phyloP scores from a whole-genome alignment of 441 rosid species.

The Codiaeum variegatum region DNA sequence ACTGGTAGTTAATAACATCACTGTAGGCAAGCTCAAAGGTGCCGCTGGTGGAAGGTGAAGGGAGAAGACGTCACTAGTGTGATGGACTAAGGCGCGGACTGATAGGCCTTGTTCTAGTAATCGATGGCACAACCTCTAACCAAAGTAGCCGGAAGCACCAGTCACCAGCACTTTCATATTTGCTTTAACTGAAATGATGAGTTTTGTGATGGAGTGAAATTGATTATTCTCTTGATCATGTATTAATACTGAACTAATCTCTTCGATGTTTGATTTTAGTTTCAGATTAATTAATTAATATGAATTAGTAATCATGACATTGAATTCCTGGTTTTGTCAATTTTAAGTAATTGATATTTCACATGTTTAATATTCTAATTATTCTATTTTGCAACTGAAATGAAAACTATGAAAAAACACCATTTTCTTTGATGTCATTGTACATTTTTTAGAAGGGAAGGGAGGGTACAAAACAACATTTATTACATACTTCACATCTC shows the following conservation, averaged over 20 bases:
- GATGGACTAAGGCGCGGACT: constrained; percentile 80
- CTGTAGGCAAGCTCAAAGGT: constrained; percentile 63
- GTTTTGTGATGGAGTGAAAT: too few species aligned
- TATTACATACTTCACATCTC: constrained; percentile 12
- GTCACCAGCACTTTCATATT: constrained; percentile 65
- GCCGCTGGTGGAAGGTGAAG: constrained; percentile 28
- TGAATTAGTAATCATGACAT: too few species aligned
- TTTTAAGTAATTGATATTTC: too few species aligned
- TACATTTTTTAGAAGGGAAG: constrained; percentile 9
- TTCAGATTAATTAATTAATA: too few species aligned
- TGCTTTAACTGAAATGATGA: not conserved
- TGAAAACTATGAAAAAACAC: too few species aligned
- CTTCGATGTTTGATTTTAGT: too few species aligned
- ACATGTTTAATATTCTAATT: too few species aligned
- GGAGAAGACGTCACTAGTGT: constrained; percentile 75
- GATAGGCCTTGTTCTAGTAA: constrained; percentile 56
- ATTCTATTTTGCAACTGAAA: too few species aligned
- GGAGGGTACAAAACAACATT: constrained; percentile 8
- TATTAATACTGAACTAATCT: too few species aligned
- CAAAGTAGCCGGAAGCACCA: constrained; percentile 88
- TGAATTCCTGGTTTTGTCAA: too few species aligned
- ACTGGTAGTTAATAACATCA: constrained; percentile 65
- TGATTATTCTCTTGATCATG: too few species aligned
- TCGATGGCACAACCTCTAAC: constrained; percentile 68
- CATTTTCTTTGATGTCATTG: not conserved